phyloP scores from a whole-genome alignment of 2,329 filamentous ascomycete genomes.

The Rhynchosporium agropyri region DNA sequence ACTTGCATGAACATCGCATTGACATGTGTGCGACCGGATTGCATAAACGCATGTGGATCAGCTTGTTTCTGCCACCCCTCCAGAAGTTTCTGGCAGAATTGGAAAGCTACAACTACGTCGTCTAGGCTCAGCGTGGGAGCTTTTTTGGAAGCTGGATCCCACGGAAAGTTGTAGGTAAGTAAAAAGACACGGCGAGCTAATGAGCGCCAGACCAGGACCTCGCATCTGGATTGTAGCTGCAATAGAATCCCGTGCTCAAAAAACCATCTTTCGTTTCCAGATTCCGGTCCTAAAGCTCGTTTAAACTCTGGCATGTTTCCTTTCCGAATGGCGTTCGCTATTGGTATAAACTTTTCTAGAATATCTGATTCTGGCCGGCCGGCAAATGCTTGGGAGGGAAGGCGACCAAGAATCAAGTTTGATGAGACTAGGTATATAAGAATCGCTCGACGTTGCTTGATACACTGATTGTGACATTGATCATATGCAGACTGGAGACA shows the following conservation, averaged over 20 bases:
- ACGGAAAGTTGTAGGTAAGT: conserved; percentile 72
- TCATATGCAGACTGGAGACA: conserved; percentile 80
- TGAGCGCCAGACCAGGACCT: conserved; percentile 82
- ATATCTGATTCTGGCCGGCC: conserved; percentile 68
- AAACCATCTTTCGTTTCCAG: conserved; percentile 69
- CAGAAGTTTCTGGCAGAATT: conserved; percentile 65
- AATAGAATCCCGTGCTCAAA: conserved; percentile 75
- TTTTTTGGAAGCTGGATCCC: conserved; percentile 56
- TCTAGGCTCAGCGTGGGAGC: conserved; percentile 76
- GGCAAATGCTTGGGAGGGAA: conserved; percentile 71
- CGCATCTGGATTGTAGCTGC: conserved; percentile 74
- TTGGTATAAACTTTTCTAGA: conserved; percentile 67
- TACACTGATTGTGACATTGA: conserved; percentile 73
- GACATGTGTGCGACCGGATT: conserved; percentile 44
- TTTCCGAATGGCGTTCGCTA: conserved; percentile 70
- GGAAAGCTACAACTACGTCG: conserved; percentile 66
- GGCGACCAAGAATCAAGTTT: conserved; percentile 82
- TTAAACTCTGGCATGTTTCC: conserved; percentile 79
- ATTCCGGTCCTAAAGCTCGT: conserved; percentile 59
- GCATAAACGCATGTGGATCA: conserved; percentile 37
- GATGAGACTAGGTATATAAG: conserved; percentile 81
- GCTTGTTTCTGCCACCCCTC: conserved; percentile 54
- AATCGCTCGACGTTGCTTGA: conserved; percentile 75
- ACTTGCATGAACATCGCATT: conserved; percentile 55
- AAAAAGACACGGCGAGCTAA: conserved; percentile 78